Evolutionary conservation across 2,329 filamentous ascomycete genomes (phyloP), one percentile per base, ranked within the genome.

Genomic region (Phaeophleospora eucalypticola): DNA sequence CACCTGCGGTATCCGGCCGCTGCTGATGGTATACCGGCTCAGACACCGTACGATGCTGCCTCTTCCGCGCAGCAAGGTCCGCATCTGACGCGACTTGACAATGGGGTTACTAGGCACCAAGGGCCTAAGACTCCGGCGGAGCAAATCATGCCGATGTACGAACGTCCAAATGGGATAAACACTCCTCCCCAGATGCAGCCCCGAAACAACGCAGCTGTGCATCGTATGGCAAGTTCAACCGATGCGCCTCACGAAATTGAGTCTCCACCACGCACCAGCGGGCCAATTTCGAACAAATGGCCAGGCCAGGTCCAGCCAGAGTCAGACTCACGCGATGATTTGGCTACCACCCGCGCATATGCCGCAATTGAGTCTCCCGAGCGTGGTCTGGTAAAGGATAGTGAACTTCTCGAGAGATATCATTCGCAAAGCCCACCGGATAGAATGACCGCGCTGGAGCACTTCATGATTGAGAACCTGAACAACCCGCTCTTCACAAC

Each of bases 401-500:
- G 46, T 27, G 20, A 35, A 6, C 19, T 48, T 3, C 42, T 63
- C 17, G 58, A 46, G 46, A 54, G 47, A 46, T 76, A 73, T 48
- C 65, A 65, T 1, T 58, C 60, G 32, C 70, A 71, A 38, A 58
- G 65, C 18, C 61, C 65, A 14, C 69, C 74, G 16, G 59, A 64
- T 27, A 68, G 77, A 6, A 62, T 66, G 38, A 58, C 60, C 8
- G 62, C 69, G 9, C 57, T 80, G 15, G 73, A 78, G 43, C 63
- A 74, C 18, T 77, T 77, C 52, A 72, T 81, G 44, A 66, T 74
- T 32, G 66, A 69, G n/a, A 69, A 71, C 46, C 65, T 80, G 2
- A 67, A 75, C 20, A 71, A 76, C 49, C 65, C 72, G 2, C 65
- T 71, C 16, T 80, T 81, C 49, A 45, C 74, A 4, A 70, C 67